Percentiles rank a stretch among this genome's conserved stretches.
Conservation (phyloP, 2,329 filamentous ascomycete species). For the Rugonectria rugulosa region DNA sequence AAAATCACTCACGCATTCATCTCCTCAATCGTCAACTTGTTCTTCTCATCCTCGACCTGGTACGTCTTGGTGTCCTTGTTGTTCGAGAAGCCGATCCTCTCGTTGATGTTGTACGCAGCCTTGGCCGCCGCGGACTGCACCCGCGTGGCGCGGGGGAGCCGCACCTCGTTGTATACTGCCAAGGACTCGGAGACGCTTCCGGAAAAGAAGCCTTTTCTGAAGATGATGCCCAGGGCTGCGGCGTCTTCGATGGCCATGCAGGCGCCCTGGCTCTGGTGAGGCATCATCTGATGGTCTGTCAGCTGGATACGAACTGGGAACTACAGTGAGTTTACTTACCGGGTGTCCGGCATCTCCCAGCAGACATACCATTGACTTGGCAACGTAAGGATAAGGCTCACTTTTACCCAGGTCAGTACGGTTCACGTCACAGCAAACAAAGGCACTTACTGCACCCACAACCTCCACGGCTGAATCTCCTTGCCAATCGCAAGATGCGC, state of each 20-base stretch:
- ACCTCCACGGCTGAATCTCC: conserved; percentile 70
- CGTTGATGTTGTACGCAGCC: conserved; percentile 68
- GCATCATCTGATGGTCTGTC: conserved; percentile 64
- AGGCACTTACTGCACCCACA: conserved; percentile 61
- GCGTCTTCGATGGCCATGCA: conserved; percentile 75
- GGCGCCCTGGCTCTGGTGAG: conserved; percentile 73
- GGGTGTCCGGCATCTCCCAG: conserved; percentile 74
- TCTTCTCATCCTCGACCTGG: conserved; percentile 67
- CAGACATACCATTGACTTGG: conserved; percentile 60
- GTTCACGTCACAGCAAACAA: no score
- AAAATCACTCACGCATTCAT: conserved; percentile 65
- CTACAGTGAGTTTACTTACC: no score
- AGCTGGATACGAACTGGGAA: no score
- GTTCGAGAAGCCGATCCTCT: conserved; percentile 69
- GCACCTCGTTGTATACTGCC: conserved; percentile 58
- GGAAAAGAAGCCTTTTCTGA: conserved; percentile 55
- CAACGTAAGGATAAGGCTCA: conserved; percentile 64
- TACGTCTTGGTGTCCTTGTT: conserved; percentile 65
- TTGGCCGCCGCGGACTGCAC: conserved; percentile 66
- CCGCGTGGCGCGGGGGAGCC: conserved; percentile 61
- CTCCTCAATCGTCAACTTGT: conserved; percentile 72
- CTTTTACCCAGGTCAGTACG: conserved; percentile 20
- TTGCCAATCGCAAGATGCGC: conserved; percentile 65
- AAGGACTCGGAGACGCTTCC: conserved; percentile 58
- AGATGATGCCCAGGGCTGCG: conserved; percentile 68